These are phyloP conservation scores for Colletotrichum gigasporum DNA, from an alignment of 2,329 filamentous ascomycete species.

Conservation along the genomic window DNA sequence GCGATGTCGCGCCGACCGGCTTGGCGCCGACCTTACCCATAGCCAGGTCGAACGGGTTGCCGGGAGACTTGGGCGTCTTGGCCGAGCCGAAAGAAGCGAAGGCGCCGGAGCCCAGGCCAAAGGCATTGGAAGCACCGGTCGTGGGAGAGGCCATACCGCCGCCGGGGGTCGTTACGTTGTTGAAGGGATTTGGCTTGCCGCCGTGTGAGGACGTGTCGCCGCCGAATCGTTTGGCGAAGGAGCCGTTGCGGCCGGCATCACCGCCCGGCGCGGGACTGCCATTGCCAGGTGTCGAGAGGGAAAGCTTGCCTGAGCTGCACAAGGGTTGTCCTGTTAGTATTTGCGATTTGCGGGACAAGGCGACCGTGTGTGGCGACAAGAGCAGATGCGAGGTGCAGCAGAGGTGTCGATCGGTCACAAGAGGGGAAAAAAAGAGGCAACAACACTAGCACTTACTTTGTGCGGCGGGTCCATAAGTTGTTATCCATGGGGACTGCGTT, in stretches of 20 bases:
- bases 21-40: slow-evolving; percentile 61
- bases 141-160: slow-evolving; percentile 79
- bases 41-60: slow-evolving; percentile 81
- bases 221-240: slow-evolving; percentile 78
- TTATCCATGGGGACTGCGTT: slow-evolving; percentile 64
- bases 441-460: slow-evolving; percentile 70
- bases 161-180: slow-evolving; percentile 75
- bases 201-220: slow-evolving; percentile 78
- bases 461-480: slow-evolving; percentile 82
- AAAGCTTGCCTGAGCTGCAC: slow-evolving; percentile 85
- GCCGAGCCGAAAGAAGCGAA: slow-evolving; percentile 93
- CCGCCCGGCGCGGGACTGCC: slow-evolving; percentile 61
- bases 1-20: slow-evolving; percentile 56
- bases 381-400: slow-evolving; percentile 3
- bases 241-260: slow-evolving; percentile 68
- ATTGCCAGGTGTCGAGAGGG: slow-evolving; percentile 78
- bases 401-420: background rate
- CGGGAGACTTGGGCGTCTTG: slow-evolving; percentile 88
- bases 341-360: background rate
- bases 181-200: slow-evolving; percentile 82
- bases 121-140: slow-evolving; percentile 82
- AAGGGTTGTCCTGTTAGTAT: slow-evolving; percentile 34
- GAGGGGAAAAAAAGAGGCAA: slow-evolving; percentile 1
- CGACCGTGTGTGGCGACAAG: slow-evolving; percentile 29
- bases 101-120: slow-evolving; percentile 92